Percentiles rank a stretch among this genome's conserved stretches.
Evolutionary conservation across 2,329 filamentous ascomycete species (phyloP).

Genomic region (Paraphaeosphaeria sporulosa): DNA sequence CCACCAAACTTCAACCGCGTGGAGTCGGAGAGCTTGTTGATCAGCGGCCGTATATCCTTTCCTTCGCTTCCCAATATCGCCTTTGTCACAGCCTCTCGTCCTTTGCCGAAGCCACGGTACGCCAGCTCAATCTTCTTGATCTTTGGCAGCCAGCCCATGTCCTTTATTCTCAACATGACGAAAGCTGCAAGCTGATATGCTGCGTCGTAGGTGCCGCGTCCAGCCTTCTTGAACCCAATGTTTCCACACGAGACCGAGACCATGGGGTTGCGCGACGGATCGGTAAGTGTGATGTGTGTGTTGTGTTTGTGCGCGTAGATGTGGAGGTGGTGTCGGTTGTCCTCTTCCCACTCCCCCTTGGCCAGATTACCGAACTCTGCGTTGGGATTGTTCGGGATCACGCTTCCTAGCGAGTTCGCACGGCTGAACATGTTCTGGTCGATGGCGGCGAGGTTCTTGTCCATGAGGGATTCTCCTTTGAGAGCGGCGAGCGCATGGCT

Average conservation of each 20-base stretch:
- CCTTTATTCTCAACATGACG: slow-evolving; percentile 82
- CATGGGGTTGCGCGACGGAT: slow-evolving; percentile 79
- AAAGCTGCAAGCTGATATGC: slow-evolving; percentile 89
- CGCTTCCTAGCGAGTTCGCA: slow-evolving; percentile 22
- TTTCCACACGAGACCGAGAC: slow-evolving; percentile 84
- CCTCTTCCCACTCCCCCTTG: slow-evolving; percentile 39
- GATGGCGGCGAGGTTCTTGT: slow-evolving; percentile 21
- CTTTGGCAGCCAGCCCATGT: slow-evolving; percentile 77
- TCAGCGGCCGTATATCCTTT: slow-evolving; percentile 73
- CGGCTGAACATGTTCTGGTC: slow-evolving; percentile 15
- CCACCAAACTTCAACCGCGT: slow-evolving; percentile 97
- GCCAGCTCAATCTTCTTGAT: slow-evolving; percentile 82
- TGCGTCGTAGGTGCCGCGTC: slow-evolving; percentile 84
- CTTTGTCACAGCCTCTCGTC: slow-evolving; percentile 89
- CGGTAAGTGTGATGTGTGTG: slow-evolving; percentile 88
- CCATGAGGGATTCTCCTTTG: slow-evolving; percentile 9
- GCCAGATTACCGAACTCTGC: slow-evolving; percentile 24
- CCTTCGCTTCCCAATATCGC: slow-evolving; percentile 88
- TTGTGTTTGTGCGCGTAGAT: slow-evolving; percentile 92
- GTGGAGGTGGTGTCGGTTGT: slow-evolving; percentile 83
- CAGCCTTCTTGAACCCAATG: slow-evolving; percentile 86
- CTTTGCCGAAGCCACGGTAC: slow-evolving; percentile 83
- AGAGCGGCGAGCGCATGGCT: slow-evolving; percentile 24
- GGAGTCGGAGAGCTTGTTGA: slow-evolving; percentile 81
- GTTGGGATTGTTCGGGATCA: slow-evolving; percentile 27